Conservation (phyloP, 805 yeast genomes). For the Yamadazyma scolyti region DNA sequence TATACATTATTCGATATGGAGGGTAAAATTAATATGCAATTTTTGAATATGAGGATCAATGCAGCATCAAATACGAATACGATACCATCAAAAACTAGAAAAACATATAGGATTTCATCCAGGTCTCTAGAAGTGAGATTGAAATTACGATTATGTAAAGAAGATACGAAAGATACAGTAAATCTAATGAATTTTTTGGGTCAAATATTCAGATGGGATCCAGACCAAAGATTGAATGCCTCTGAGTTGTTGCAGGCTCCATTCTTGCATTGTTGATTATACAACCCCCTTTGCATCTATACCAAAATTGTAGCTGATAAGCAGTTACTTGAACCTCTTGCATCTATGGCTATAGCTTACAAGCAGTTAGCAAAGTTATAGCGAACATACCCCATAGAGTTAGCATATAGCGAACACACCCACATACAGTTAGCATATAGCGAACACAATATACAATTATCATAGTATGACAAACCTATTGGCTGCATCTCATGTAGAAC, state of each 20-base stretch:
- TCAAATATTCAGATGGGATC: slow-evolving; percentile 36
- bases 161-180: slow-evolving; percentile 10
- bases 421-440: slow-evolving; percentile 32
- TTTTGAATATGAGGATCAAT: slow-evolving; percentile 20
- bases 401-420: too few relatives aligned
- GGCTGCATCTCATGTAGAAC: too few relatives aligned
- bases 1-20: slow-evolving; percentile 35
- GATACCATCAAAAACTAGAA: slow-evolving; percentile 9
- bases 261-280: too few relatives aligned
- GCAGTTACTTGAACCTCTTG: too few relatives aligned
- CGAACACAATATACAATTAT: too few relatives aligned
- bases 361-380: too few relatives aligned
- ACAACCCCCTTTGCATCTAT: too few relatives aligned
- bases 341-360: too few relatives aligned
- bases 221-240: slow-evolving; percentile 25
- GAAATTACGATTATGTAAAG: slow-evolving; percentile 13
- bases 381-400: too few relatives aligned
- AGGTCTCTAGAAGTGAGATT: slow-evolving; percentile 27
- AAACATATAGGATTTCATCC: slow-evolving; percentile 25
- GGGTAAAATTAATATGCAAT: slow-evolving; percentile 34
- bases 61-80: slow-evolving; percentile 7
- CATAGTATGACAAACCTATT: too few relatives aligned
- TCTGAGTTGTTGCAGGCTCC: slow-evolving; percentile 19
- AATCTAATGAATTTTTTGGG: slow-evolving; percentile 20
- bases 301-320: too few relatives aligned